Evolutionary conservation across 2,329 filamentous ascomycete genomes (phyloP).

Genomic region (Cordyceps pruinosa): DNA sequence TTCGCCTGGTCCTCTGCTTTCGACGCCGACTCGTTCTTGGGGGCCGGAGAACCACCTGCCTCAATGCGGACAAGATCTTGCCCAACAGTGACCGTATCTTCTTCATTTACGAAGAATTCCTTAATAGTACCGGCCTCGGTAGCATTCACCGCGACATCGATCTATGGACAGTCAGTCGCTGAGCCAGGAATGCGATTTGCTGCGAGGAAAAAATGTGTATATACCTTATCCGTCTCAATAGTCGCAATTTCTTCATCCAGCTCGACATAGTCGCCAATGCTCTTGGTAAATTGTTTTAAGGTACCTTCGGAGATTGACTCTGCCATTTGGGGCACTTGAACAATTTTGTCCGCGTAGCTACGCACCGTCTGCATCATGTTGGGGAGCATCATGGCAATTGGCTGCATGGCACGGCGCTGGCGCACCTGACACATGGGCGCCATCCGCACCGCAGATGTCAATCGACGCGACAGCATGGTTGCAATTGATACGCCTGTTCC

Average conservation of each 20-base stretch:
- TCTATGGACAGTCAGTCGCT: constrained; percentile 47
- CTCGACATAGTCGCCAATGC: constrained; percentile 89
- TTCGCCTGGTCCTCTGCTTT: constrained; percentile 23
- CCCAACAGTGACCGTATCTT: constrained; percentile 90
- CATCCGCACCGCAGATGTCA: constrained; percentile 37
- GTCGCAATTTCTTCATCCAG: constrained; percentile 96
- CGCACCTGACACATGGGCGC: constrained; percentile 35
- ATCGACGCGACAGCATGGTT: constrained; percentile 38
- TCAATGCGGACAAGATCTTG: constrained; percentile 87
- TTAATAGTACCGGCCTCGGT: constrained; percentile 86
- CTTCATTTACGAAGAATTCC: constrained; percentile 84
- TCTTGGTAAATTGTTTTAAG: constrained; percentile 87
- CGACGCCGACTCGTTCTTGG: constrained; percentile 34
- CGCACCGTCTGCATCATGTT: constrained; percentile 50
- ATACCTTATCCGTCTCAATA: constrained; percentile 98
- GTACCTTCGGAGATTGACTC: constrained; percentile 98
- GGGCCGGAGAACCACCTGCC: constrained; percentile 52
- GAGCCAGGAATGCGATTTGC: not conserved
- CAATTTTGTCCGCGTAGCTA: constrained; percentile 68
- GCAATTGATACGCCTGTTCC: not conserved
- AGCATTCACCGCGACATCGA: constrained; percentile 94
- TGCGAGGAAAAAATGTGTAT: constrained; percentile 14
- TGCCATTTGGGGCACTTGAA: constrained; percentile 97
- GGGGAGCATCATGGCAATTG: constrained; percentile 37
- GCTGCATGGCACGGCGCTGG: constrained; percentile 19